These are phyloP conservation scores for Pyrenophora graminea DNA, from an alignment of 2,329 filamentous ascomycete genomes.

Conservation along the genomic window DNA sequence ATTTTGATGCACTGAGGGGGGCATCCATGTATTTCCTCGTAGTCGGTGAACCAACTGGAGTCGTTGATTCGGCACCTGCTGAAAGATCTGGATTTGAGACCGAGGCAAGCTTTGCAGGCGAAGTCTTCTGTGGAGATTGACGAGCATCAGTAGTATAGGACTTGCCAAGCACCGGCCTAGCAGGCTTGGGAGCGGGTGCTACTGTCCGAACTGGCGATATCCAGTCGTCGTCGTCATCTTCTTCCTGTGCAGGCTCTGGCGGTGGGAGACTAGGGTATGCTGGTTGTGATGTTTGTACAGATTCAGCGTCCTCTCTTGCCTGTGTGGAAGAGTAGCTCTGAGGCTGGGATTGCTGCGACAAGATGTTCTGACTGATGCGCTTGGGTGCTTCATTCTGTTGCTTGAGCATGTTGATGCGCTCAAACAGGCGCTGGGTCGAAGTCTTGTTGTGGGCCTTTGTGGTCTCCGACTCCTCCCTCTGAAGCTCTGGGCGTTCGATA, in stretches of 20 bases:
- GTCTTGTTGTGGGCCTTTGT: conserved; percentile 76
- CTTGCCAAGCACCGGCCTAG: conserved; percentile 61
- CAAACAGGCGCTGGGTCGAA: conserved; percentile 90
- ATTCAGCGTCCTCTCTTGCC: conserved; percentile 40
- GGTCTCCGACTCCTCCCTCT: conserved; percentile 55
- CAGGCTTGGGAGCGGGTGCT: conserved; percentile 27
- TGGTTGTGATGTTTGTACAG: conserved; percentile 38
- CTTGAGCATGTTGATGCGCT: conserved; percentile 82
- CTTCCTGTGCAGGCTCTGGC: conserved; percentile 16
- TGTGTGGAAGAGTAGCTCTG: conserved; percentile 42
- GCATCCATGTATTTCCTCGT: conserved; percentile 66
- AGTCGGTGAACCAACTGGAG: conserved; percentile 60
- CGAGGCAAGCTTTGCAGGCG: conserved; percentile 52
- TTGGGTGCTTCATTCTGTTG: conserved; percentile 49
- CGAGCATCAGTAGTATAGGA: conserved; percentile 61
- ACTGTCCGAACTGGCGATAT: conserved; percentile 58
- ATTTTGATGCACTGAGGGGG: conserved; percentile 88
- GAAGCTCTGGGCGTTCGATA: conserved; percentile 47
- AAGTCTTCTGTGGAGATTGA: conserved; percentile 45
- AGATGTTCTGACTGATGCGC: conserved; percentile 46
- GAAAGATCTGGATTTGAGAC: conserved; percentile 51
- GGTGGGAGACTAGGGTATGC: conserved; percentile 48
- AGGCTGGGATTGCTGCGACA: conserved; percentile 32
- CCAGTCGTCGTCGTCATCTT: conserved; percentile 57
- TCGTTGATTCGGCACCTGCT: conserved; percentile 55